These are phyloP conservation scores for Punctularia strigosozonata DNA, from an alignment of 768 basidiomycete genomes.

Conservation along the genomic window DNA sequence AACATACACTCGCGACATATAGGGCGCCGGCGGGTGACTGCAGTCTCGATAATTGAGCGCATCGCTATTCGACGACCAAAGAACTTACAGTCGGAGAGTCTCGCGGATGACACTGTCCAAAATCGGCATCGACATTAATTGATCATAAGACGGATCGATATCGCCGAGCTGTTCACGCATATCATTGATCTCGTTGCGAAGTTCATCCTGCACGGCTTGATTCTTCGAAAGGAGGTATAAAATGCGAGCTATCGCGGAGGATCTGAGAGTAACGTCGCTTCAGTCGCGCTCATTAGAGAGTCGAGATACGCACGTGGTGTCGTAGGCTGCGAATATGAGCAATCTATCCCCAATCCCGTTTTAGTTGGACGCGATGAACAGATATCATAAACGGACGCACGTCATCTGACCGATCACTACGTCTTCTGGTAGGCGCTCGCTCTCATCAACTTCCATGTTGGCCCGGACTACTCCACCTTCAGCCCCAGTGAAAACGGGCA, in stretches of 20 bases:
- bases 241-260: slow-evolving; percentile 16
- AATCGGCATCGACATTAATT: slow-evolving; percentile 13
- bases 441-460: slow-evolving; percentile 8
- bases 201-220: slow-evolving; percentile 15
- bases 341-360: background rate
- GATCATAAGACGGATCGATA: slow-evolving; percentile 15
- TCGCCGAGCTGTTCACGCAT: too few species aligned
- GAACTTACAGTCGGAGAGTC: slow-evolving; percentile 15
- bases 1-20: slow-evolving; percentile 31
- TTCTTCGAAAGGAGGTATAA: slow-evolving; percentile 14
- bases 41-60: too few species aligned
- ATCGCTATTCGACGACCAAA: background rate
- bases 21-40: slow-evolving; percentile 35
- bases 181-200: slow-evolving; percentile 15
- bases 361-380: too few species aligned
- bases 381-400: too few species aligned
- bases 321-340: slow-evolving; percentile 6
- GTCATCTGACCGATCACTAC: slow-evolving; percentile 18
- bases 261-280: too few species aligned
- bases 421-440: slow-evolving; percentile 14
- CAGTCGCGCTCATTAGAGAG: too few species aligned
- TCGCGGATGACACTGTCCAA: slow-evolving; percentile 16
- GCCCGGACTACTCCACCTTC: slow-evolving; percentile 14
- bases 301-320: too few species aligned
- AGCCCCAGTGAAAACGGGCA: too few species aligned